Conservation (phyloP, 1,139 yeast genomes). For the Candida albicans region DNA sequence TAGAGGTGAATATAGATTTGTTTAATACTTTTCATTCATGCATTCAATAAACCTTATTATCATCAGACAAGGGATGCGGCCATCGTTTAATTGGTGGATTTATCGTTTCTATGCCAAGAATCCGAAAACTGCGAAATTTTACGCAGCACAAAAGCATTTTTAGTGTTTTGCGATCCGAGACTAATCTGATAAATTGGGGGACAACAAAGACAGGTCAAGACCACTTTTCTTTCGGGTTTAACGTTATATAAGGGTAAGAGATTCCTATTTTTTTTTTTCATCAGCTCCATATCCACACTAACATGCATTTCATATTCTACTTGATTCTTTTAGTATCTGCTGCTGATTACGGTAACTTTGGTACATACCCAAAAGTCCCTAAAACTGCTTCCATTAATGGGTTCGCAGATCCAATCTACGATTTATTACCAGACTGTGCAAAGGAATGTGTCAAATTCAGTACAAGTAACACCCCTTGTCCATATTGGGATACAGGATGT, state of each 20-base stretch:
- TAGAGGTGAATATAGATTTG: background rate
- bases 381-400: constrained; percentile 53
- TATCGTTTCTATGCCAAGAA: constrained; percentile 10
- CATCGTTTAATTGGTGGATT: constrained; percentile 12
- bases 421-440: constrained; percentile 45
- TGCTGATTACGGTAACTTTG: constrained; percentile 18
- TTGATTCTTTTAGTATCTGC: constrained; percentile 4
- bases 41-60: background rate
- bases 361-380: constrained; percentile 49
- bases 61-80: background rate
- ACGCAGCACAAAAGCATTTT: constrained; percentile 1
- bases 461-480: constrained; percentile 44
- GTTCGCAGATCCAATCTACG: constrained; percentile 50
- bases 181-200: too few species aligned
- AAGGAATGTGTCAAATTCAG: constrained; percentile 38
- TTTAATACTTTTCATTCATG: too few species aligned
- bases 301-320: constrained; percentile 4
- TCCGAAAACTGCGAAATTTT: constrained; percentile 1
- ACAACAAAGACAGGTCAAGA: background rate
- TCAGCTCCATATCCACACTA: background rate
- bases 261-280: background rate
- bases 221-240: background rate
- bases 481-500: constrained; percentile 57
- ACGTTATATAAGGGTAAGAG: background rate
- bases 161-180: too few species aligned